Base-by-base conservation (phyloP, 345 rosid species). In the Combretum micranthum region DNA sequence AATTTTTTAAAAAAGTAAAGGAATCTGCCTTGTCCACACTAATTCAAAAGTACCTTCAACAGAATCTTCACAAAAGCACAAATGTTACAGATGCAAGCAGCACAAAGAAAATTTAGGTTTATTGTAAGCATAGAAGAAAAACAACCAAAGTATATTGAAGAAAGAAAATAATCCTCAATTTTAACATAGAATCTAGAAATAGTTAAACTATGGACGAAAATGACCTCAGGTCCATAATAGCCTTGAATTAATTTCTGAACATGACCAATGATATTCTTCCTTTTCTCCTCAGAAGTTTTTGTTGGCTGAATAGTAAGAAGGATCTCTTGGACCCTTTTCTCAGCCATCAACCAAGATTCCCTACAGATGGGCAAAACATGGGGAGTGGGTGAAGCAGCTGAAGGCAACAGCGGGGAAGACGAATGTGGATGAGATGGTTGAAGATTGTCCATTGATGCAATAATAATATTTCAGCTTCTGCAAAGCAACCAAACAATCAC, bases 321-420 rank as follows among this genome's bases (percentile, higher is more conserved):
- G 68, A 92, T 84, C 75, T 92, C 98, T 50, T 67, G 72, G 71
- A 65, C 77, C 72, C 95, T 88, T 54, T 75, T 64, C 73, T 92
- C 98, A 51, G 90, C 87, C 71, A 83, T 56, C 61, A 63, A 59
- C 96, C 93, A 88, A 26, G 74, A 75, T 42, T 88, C 93, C 6
- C 44, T 46, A 57, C 80, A 83, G 65, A 81, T 59, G 53, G 76
- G 63, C 60, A 82, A 69, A 32, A 79, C 74, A 37, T 62, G 55
- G 7, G 19, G 59, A 63, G 53, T 62, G 61, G 63, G 73, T 56
- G 74, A 60, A 56, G 81, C 64, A 61, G 81, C 64, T 20, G 78
- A 66, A 59, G 75, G 60, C 2, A 44, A 53, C 15, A 42, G 15
- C 15, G 51, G 23, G 39, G 3, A 23, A 42, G 57, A 44, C 15